These are phyloP conservation scores for Zangia roseola DNA, from an alignment of 768 basidiomycete species.

Conservation along the genomic window DNA sequence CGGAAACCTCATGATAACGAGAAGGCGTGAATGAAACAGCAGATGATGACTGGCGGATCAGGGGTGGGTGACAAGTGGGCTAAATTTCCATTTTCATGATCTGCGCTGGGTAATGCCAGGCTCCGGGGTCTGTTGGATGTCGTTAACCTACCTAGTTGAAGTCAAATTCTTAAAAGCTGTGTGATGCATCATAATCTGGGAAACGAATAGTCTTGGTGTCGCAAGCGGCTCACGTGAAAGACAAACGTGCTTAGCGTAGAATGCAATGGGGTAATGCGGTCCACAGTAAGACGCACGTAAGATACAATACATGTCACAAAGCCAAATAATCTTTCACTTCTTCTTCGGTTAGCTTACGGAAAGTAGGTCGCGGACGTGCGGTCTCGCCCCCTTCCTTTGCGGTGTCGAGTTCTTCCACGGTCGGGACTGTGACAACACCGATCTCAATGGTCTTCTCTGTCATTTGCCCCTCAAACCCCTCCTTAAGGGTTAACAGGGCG, in stretches of 20 bases:
- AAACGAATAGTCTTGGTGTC: slow-evolving; percentile 4
- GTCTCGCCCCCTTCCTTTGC: slow-evolving; percentile 68
- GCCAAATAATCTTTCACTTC: slow-evolving; percentile 96
- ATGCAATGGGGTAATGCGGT: slow-evolving; percentile 6
- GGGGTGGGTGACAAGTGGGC: slow-evolving; percentile 22
- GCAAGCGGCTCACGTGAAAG: slow-evolving; percentile 10
- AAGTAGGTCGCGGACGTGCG: slow-evolving; percentile 78
- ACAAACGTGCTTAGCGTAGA: slow-evolving; percentile 15
- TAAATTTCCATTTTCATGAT: slow-evolving; percentile 30
- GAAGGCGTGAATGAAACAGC: slow-evolving; percentile 29
- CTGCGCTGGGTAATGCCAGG: slow-evolving; percentile 16
- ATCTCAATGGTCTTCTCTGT: slow-evolving; percentile 99
- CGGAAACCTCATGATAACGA: slow-evolving; percentile 32
- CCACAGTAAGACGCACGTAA: slow-evolving; percentile 31
- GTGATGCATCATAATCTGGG: slow-evolving; percentile 1
- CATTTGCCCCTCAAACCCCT: slow-evolving; percentile 99
- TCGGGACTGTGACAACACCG: slow-evolving; percentile 91
- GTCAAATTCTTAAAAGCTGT: slow-evolving; percentile 7
- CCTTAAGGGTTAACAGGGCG: slow-evolving; percentile 94
- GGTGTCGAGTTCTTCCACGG: slow-evolving; percentile 52
- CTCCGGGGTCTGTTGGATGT: slow-evolving; percentile 8
- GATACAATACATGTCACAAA: slow-evolving; percentile 49
- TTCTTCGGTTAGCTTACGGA: slow-evolving; percentile 93
- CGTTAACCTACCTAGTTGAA: slow-evolving; percentile 3
- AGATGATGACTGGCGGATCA: slow-evolving; percentile 28